phyloP scores from a whole-genome alignment of 2,329 filamentous ascomycete species.

The Beauveria rudraprayagi region DNA sequence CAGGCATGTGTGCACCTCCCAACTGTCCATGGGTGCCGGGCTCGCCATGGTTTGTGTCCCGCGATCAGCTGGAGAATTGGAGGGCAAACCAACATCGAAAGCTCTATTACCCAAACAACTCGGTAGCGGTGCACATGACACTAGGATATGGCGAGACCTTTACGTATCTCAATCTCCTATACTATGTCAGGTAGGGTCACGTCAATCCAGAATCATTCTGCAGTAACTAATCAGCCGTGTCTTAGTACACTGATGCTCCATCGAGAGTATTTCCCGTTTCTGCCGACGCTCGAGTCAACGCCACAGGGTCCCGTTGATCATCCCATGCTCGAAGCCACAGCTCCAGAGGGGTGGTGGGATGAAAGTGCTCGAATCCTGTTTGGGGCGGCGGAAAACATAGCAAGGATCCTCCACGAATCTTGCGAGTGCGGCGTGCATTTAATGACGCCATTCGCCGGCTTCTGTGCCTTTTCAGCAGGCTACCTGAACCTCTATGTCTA shows the following conservation, averaged over 20 bases:
- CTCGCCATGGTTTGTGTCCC: conserved; percentile 26
- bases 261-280: conserved; percentile 36
- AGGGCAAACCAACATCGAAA: conserved; percentile 26
- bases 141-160: conserved; percentile 34
- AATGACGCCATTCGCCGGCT: conserved; percentile 34
- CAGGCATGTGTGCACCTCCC: conserved; percentile 28
- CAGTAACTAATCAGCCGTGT: neutral
- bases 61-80: conserved; percentile 26
- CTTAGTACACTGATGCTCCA: conserved; percentile 32
- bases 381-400: conserved; percentile 27
- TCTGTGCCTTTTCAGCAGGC: conserved; percentile 37
- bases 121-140: conserved; percentile 30
- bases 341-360: conserved; percentile 32
- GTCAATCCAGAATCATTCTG: neutral
- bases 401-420: conserved; percentile 28
- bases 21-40: conserved; percentile 32
- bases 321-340: conserved; percentile 28
- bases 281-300: conserved; percentile 26
- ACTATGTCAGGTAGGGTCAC: conserved; percentile 30
- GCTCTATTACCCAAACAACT: conserved; percentile 28
- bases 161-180: conserved; percentile 34
- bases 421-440: conserved; percentile 28
- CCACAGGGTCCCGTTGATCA: conserved; percentile 33
- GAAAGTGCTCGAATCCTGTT: conserved; percentile 30
- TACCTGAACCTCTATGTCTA: conserved; percentile 34